These are phyloP conservation scores for Cyathus striatus DNA, from an alignment of 768 basidiomycete species.

Conservation along the genomic window DNA sequence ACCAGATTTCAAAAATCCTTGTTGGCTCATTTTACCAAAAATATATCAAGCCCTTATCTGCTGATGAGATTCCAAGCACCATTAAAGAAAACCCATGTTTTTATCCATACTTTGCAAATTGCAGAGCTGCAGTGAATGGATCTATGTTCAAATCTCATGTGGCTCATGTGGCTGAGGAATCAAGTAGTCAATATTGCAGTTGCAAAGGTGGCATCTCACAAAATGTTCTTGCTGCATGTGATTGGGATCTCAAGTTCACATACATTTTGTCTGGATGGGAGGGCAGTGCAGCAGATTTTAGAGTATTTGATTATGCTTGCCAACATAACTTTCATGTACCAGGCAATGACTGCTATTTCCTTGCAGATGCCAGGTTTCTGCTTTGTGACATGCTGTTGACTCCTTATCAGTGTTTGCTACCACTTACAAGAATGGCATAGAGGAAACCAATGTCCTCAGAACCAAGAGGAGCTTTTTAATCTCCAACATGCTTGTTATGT, in stretches of 20 bases:
- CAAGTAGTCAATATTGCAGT: constrained; percentile 14
- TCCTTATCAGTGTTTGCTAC: constrained; percentile 29
- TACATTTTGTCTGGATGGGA: constrained; percentile 29
- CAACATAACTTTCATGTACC: constrained; percentile 19
- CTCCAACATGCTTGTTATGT: no score
- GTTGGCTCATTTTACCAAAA: neutral
- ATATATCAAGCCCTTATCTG: neutral
- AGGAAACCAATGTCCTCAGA: no score
- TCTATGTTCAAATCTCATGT: constrained; percentile 13
- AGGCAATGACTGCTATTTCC: constrained; percentile 21
- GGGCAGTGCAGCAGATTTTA: constrained; percentile 20
- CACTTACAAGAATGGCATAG: constrained; percentile 36
- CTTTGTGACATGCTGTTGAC: constrained; percentile 22
- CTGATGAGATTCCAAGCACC: neutral
- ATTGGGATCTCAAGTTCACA: constrained; percentile 15
- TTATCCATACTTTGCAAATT: constrained; percentile 6
- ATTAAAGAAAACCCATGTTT: neutral
- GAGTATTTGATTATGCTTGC: constrained; percentile 10
- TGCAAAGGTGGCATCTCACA: constrained; percentile 7
- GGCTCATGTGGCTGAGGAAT: constrained; percentile 8
- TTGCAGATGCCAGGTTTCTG: constrained; percentile 32
- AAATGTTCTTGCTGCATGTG: constrained; percentile 17
- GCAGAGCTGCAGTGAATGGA: constrained; percentile 18
- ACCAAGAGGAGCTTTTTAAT: no score
- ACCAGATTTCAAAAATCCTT: neutral